Evolutionary conservation across 192 early-diverging fungal genomes (phyloP).

Genomic region (Phlyctochytrium bullatum): DNA sequence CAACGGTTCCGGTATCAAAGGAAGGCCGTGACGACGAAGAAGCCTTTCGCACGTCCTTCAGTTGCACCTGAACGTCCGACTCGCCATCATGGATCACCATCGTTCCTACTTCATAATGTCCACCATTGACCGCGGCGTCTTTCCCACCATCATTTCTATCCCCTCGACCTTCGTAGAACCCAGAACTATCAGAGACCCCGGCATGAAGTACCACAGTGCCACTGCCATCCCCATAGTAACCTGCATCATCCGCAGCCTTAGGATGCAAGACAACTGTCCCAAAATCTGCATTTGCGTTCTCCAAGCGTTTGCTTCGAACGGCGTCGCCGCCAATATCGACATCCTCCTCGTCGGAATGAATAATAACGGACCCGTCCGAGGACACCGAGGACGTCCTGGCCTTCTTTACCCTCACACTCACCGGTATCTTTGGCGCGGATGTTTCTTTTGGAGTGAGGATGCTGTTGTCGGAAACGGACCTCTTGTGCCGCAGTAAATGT

Average conservation of each 20-base stretch:
- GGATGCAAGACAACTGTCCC: not conserved
- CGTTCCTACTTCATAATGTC: too few relatives aligned
- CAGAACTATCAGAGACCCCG: too few relatives aligned
- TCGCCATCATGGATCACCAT: not conserved
- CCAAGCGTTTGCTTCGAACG: not conserved
- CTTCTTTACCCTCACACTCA: not conserved
- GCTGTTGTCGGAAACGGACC: too few relatives aligned
- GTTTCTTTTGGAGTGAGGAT: too few relatives aligned
- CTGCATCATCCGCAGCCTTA: not conserved
- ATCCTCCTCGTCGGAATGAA: not conserved
- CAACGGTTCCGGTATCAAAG: not conserved
- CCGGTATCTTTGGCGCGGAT: not conserved
- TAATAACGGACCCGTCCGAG: not conserved
- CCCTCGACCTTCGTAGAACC: too few relatives aligned
- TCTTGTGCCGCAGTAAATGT: not conserved
- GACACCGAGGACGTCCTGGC: not conserved
- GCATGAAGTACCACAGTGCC: too few relatives aligned
- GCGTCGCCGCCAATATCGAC: not conserved
- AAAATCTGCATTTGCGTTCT: too few relatives aligned
- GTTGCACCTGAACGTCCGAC: not conserved
- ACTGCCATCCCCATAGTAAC: constrained; percentile 1
- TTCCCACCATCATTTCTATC: too few relatives aligned
- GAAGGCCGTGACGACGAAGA: not conserved
- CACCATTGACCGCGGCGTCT: not conserved
- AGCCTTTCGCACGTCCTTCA: too few relatives aligned